Evolutionary conservation across 164 flowering plant species (phyloP).

Genomic region (Stephania cephalantha): DNA sequence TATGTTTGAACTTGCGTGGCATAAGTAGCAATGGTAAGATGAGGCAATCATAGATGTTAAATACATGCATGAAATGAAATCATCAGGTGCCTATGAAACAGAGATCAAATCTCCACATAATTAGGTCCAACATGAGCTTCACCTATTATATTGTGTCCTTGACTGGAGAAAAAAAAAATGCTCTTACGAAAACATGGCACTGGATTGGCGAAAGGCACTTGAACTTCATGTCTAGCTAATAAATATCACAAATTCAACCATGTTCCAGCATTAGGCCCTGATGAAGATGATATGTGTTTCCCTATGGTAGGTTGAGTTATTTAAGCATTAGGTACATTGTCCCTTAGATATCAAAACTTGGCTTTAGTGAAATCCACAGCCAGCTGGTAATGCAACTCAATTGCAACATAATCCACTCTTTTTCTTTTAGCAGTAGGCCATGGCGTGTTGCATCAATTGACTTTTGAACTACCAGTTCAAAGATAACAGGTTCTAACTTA

Average conservation of each 20-base stretch:
- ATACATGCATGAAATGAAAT: neutral
- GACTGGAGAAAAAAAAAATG: too few species aligned
- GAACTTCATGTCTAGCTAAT: neutral
- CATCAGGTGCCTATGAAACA: neutral
- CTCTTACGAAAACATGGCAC: neutral
- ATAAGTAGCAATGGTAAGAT: neutral
- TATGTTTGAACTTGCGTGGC: too few species aligned
- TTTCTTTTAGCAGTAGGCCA: neutral
- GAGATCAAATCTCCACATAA: too few species aligned
- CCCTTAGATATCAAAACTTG: neutral
- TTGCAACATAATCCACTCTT: neutral
- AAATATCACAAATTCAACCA: neutral
- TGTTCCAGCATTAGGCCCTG: too few species aligned
- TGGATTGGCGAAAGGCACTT: neutral
- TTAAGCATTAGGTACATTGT: neutral
- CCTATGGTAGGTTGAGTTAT: neutral
- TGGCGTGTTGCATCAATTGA: neutral
- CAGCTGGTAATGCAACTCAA: neutral
- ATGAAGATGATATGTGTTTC: neutral
- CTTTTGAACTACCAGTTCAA: neutral
- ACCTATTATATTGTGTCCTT: neutral
- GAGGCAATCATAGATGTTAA: neutral
- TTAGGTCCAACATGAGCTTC: neutral
- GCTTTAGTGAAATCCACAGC: neutral
- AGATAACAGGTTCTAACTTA: neutral